These are phyloP conservation scores for Gnomoniopsis sp. DNA, from an alignment of 2,329 filamentous ascomycete species.

Conservation along the genomic window DNA sequence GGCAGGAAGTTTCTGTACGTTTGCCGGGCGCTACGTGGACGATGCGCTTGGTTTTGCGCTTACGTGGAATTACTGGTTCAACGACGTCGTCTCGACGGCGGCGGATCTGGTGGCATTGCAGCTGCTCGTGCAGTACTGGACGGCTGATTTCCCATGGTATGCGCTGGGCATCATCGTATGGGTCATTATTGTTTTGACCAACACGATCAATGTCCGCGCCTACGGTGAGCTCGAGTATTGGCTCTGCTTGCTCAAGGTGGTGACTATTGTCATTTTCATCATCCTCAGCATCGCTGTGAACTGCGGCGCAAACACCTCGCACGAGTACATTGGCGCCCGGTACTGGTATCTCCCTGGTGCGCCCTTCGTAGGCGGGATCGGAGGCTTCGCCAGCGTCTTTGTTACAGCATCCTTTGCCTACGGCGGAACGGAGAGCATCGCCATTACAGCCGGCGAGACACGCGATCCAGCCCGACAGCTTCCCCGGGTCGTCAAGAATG, in stretches of 20 bases:
- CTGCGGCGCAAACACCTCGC: conserved; percentile 51
- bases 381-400: conserved; percentile 63
- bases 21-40: conserved; percentile 51
- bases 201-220: conserved; percentile 48
- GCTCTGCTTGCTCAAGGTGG: conserved; percentile 52
- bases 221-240: conserved; percentile 58
- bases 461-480: conserved; percentile 58
- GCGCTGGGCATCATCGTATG: conserved; percentile 61
- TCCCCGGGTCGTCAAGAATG: conserved; percentile 61
- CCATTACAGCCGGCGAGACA: conserved; percentile 64
- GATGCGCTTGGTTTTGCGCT: conserved; percentile 52
- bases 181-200: conserved; percentile 49
- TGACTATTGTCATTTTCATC: conserved; percentile 58
- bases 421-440: conserved; percentile 61
- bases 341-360: conserved; percentile 58
- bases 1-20: conserved; percentile 52
- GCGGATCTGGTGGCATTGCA: conserved; percentile 58
- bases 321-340: conserved; percentile 55
- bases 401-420: conserved; percentile 61
- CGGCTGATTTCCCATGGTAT: conserved; percentile 59
- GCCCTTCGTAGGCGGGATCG: conserved; percentile 63
- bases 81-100: conserved; percentile 59
- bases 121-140: conserved; percentile 60
- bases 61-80: conserved; percentile 64
- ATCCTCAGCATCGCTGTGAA: conserved; percentile 60